Evolutionary conservation across 2,329 filamentous ascomycete species (phyloP), one percentile per base, ranked within the genome.

Genomic region (Colletotrichum liriopes): DNA sequence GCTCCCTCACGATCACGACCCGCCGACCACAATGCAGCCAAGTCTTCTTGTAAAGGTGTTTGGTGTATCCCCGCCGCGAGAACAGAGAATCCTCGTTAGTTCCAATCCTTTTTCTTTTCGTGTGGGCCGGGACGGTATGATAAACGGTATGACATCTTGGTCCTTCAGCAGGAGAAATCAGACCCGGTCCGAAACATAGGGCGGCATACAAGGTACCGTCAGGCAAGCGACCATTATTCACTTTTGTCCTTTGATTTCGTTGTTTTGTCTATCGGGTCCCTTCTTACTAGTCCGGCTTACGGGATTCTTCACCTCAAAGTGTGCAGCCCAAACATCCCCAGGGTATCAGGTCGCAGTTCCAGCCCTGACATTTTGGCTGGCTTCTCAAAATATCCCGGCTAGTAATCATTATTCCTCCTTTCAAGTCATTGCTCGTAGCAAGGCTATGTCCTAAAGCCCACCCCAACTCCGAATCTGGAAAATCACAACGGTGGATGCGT

Each of bases 341-440:
- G 65, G 65, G 65, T 63, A 72, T 72, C 58, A 58, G 49, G 65
- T 67, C 54, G 49, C 51, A 49, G 29, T 49, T 35, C 56, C 64
- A 62, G 68, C 56, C 37, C 26, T 23, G 55, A 41, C 8, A 26
- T 43, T 39, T 49, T 29, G 32, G 68, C 43, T 71, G 26, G 35
- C 69, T 58, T 35, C 39, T 45, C 29, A 29, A 41, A 7, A 29
- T n/a, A 35, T 20, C n/a, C 56, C 56, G 29, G 18, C 58, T 52
- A 51, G 23, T 59, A 49, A 29, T 72, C 54, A 66, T 66, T 71
- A 65, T 26, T 8, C 41, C 51, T 56, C 41, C 37, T 55, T 52
- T 51, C 61, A 65, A 60, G 26, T 61, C 67, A 56, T 65, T 61
- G 54, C 60, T 60, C 54, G 49, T 63, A 45, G 63, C 20, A 61